Base-by-base conservation (phyloP, 805 yeast species). In the Hagleromyces aurorensis region DNA sequence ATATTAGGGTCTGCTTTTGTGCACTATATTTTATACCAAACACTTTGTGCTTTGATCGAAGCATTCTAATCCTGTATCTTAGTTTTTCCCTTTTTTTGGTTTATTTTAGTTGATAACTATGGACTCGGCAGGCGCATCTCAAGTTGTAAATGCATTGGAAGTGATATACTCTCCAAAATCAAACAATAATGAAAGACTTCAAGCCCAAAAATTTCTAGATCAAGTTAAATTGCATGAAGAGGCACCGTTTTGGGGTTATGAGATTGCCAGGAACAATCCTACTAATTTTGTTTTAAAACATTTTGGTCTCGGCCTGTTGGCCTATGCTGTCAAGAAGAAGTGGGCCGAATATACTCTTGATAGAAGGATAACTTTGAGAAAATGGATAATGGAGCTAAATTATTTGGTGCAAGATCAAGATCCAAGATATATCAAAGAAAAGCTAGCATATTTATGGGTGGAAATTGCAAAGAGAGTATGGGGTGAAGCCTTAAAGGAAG, bases 211-310 rank as follows among this genome's bases (percentile, higher is more conserved):
- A 52, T 83, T 84, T 42, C 63, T 91, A 18, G 96, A 86, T 44
- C 63, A 73, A 7, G 72, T 89, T 15, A 87, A 84, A 50, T 59
- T 65, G 24, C 76, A 79, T 38, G 81, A 78, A 7, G 93, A 87
- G 50, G 78, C 94, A 13, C 96, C 98, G 0, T 72, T 64, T 38
- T 85, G 94, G 87, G 96, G 96, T 3, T 89, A 78, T 57, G 85
- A 81, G 52, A 67, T 91, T 35, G 85, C 94, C 1, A 51, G 72
- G 15, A 75, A 53, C 62, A 72, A 59, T 62, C 75, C 55, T 42
- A 63, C 70, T 24, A 72, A 78, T 50, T 71, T 66, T 41, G 75
- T 84, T 16, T 86, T 87, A 14, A 75, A 95, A 38, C 96, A 93
- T 56, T 91, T 76, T 54, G 98, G 98, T 0, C 62, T 91, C 21